Base-by-base conservation (phyloP, 306 rosid genomes). In the Cucumis sativus region DNA sequence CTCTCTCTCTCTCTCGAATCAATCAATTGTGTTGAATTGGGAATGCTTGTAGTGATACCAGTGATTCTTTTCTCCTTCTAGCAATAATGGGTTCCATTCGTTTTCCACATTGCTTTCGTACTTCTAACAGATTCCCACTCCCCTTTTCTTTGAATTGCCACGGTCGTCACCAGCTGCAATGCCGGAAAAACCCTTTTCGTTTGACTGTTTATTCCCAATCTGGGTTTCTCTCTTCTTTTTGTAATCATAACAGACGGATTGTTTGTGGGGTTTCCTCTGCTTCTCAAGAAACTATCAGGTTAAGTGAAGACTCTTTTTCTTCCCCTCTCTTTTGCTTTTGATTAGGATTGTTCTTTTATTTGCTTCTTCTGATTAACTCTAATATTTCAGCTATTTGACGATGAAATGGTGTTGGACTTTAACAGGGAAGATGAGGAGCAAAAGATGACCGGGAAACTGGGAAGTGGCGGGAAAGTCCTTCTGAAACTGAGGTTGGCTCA, bases 401-500 rank as follows among this genome's bases (percentile, higher is more conserved):
- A 14, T 0, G 59, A 71, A 43, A 56, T 30, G 28, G 23, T 18
- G 33, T 23, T 77, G 63, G 40, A 63, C 41, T 73, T 75, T 76
- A 55, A 57, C 85, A 91, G 91, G 80, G 86, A 85, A 79, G 86
- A 79, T 72, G 83, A 83, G 43, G 64, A 77, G 51, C 78, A 47
- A 25, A 69, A 37, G 78, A 74, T 73, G 84, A 78, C 55, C 63
- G 81, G 41, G 73, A 80, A 81, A 45, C 74, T 81, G 33, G 71
- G 82, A 18, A 23, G 20, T 41, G 83, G 62, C 23, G 83, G 63
- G 30, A 87, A 83, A 78, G 87, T 94, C 78, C 81, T 11, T 79
- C 80, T 95, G 67, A 86, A 79, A 80, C 28, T 95, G 52, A 86
- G 84, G 72, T 78, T 95, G 75, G 90, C 86, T 76, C 96, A 90